phyloP scores from a whole-genome alignment of 2,329 filamentous ascomycete species.

The Truncatella angustata region DNA sequence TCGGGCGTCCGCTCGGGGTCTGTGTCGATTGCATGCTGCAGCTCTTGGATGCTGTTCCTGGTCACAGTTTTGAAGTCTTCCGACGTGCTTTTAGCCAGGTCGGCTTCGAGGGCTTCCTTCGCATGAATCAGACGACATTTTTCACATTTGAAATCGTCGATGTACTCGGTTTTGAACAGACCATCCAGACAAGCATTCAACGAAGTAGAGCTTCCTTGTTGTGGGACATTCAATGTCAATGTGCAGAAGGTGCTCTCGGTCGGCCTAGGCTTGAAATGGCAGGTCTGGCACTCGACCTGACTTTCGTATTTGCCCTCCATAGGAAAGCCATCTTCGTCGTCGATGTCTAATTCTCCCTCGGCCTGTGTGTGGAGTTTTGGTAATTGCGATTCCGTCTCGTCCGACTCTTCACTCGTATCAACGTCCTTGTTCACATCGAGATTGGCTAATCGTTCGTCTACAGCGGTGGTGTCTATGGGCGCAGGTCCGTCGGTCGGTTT shows the following conservation, averaged over 20 bases:
- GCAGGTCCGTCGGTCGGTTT: conserved; percentile 10
- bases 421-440: conserved; percentile 22
- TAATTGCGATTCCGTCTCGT: conserved; percentile 10
- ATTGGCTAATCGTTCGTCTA: conserved; percentile 29
- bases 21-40: conserved; percentile 68
- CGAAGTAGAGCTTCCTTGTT: conserved; percentile 74
- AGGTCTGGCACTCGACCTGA: conserved; percentile 90
- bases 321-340: conserved; percentile 73
- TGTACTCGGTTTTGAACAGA: conserved; percentile 91
- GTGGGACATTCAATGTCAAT: conserved; percentile 86
- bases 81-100: conserved; percentile 54
- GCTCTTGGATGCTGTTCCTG: conserved; percentile 58
- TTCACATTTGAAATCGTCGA: conserved; percentile 96
- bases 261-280: conserved; percentile 84
- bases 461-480: conserved; percentile 24
- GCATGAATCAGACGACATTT: conserved; percentile 86
- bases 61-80: conserved; percentile 50
- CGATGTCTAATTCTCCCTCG: conserved; percentile 27
- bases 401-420: conserved; percentile 11
- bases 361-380: conserved; percentile 15
- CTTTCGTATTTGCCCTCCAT: conserved; percentile 91
- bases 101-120: conserved; percentile 58
- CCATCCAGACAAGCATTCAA: conserved; percentile 89
- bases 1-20: conserved; percentile 78
- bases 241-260: conserved; percentile 86